Base-by-base conservation (phyloP, 2,329 filamentous ascomycete species). In the Diplocarpon rosae region DNA sequence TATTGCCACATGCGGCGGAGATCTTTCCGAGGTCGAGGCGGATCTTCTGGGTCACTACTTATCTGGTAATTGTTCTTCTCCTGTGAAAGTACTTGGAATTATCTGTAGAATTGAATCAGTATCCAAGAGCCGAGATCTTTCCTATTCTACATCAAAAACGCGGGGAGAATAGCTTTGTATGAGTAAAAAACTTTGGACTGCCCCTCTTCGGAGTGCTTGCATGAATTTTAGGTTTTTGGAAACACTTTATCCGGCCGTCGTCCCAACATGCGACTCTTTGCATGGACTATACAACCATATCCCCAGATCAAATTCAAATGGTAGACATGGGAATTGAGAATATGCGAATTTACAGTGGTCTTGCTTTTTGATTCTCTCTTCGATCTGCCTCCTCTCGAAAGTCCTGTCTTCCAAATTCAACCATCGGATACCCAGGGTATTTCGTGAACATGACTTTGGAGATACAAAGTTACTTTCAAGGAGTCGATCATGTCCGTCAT, bases 181-280 rank as follows among this genome's bases (percentile, higher is more conserved):
- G 20, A 24, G 20, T 4, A 24, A 7, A 4, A 24, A 24, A 14
- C n/a, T n/a, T n/a, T n/a, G n/a, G n/a, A n/a, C n/a, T n/a, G n/a
- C n/a, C n/a, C n/a, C n/a, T n/a, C n/a, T 38, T 20, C 29, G 37
- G 32, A 37, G 37, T 30, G 14, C 43, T 43, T 48, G 53, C 51
- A 55, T 53, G 43, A 52, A 52, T 38, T 42, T 17, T 17, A 34
- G 33, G 43, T 42, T 46, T 54, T 54, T 54, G 34, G 44, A 56
- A 52, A 48, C 48, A 45, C 30, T 37, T 29, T 35, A 46, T 34
- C 43, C 39, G 42, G 33, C 39, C 49, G 45, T 30, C 47, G 45
- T 52, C 51, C 49, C 40, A 53, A 52, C 46, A 35, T 48, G 44
- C 48, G 45, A 48, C 46, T 34, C 45, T 40, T 50, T 36, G 39